Conservation (phyloP, 768 basidiomycete genomes). For the Cyclocybe aegerita region DNA sequence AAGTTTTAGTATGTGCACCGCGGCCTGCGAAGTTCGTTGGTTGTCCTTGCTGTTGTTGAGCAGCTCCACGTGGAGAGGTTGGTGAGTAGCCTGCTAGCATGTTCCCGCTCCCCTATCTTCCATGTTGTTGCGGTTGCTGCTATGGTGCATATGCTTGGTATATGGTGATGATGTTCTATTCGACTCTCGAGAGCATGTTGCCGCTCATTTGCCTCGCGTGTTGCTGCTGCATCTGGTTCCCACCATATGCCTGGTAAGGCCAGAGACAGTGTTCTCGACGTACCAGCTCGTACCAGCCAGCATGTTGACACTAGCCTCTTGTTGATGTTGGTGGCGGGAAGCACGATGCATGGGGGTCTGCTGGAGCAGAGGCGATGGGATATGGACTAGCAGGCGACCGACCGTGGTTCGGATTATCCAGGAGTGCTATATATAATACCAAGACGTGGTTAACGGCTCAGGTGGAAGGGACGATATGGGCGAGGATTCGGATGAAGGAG, state of each 20-base stretch:
- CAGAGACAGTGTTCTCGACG: neutral
- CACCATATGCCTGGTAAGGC: neutral
- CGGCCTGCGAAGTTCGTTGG: conserved; percentile 38
- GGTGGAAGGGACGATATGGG: too few species aligned
- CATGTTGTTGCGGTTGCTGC: conserved; percentile 16
- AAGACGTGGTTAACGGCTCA: too few species aligned
- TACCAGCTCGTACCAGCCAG: conserved; percentile 8
- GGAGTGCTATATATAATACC: too few species aligned
- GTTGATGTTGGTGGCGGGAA: conserved; percentile 17
- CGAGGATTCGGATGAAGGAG: too few species aligned
- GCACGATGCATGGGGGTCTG: conserved; percentile 11
- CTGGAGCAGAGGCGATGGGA: conserved; percentile 7
- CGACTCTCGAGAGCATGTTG: conserved; percentile 18
- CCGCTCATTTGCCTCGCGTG: conserved; percentile 17
- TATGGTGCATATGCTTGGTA: conserved; percentile 20
- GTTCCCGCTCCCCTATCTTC: conserved; percentile 15
- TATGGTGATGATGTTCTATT: conserved; percentile 16
- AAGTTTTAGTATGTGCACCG: conserved; percentile 29
- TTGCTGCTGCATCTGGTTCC: neutral
- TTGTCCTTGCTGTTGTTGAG: conserved; percentile 28
- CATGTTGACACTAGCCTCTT: conserved; percentile 19
- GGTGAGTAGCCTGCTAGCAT: conserved; percentile 6
- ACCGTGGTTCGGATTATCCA: conserved; percentile 17
- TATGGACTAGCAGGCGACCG: conserved; percentile 14
- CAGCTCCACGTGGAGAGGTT: conserved; percentile 16